Evolutionary conservation across 352 stramenopile genomes (phyloP).

Genomic region (Pythium scleroteichum): DNA sequence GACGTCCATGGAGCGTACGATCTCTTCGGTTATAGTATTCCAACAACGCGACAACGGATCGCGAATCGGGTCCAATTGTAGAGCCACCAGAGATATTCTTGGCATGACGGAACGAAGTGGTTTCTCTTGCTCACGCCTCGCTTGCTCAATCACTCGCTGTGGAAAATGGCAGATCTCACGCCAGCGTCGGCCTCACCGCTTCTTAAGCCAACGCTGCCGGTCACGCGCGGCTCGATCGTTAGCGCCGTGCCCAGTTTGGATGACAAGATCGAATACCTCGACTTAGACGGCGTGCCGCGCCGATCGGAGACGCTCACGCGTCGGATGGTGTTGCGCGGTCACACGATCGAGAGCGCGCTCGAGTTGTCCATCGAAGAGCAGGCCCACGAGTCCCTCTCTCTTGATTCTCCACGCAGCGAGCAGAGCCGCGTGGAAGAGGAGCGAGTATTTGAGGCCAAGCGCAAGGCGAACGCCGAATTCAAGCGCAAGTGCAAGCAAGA

Average conservation of each 20-base stretch:
- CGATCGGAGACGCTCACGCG: slow-evolving; percentile 33
- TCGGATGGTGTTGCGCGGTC: slow-evolving; percentile 38
- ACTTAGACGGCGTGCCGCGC: slow-evolving; percentile 31
- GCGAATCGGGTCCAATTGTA: too few relatives aligned
- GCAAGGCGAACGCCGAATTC: slow-evolving; percentile 32
- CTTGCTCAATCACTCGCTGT: not conserved
- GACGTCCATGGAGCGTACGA: not conserved
- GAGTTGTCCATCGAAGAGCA: slow-evolving; percentile 31
- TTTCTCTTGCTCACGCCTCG: too few relatives aligned
- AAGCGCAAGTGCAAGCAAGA: slow-evolving; percentile 39
- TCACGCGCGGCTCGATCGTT: not conserved
- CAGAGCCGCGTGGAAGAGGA: not conserved
- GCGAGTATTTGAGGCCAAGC: slow-evolving; percentile 20
- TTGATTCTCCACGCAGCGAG: not conserved
- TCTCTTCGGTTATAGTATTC: slow-evolving; percentile 5
- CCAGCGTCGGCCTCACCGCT: slow-evolving; percentile 6
- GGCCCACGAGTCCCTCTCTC: slow-evolving; percentile 3
- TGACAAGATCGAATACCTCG: slow-evolving; percentile 34
- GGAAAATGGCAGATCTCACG: slow-evolving; percentile 2
- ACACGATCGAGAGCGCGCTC: slow-evolving; percentile 37
- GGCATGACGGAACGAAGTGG: too few relatives aligned
- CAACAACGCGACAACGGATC: too few relatives aligned
- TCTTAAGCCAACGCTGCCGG: not conserved
- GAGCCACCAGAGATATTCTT: not conserved
- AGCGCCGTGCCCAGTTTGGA: slow-evolving; percentile 11